These are phyloP conservation scores for Metschnikowia matae DNA, from an alignment of 805 yeast species.

Conservation along the genomic window DNA sequence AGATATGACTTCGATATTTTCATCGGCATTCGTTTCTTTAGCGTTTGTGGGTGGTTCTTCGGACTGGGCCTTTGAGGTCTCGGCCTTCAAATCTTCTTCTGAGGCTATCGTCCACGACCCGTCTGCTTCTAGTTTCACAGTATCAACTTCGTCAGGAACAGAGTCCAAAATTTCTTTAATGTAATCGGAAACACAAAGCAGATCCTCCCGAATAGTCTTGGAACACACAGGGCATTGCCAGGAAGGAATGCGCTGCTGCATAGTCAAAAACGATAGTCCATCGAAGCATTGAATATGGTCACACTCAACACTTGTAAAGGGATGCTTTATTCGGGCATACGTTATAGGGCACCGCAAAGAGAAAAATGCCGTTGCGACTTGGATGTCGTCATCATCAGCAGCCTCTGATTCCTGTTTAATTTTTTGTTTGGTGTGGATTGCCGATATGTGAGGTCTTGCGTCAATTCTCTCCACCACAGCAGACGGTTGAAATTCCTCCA, in stretches of 20 bases:
- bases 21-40: slow-evolving; percentile 6
- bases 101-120: slow-evolving; percentile 62
- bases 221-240: slow-evolving; percentile 91
- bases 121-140: slow-evolving; percentile 61
- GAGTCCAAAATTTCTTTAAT: slow-evolving; percentile 54
- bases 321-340: slow-evolving; percentile 62
- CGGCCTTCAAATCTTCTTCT: slow-evolving; percentile 10
- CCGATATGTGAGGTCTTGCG: slow-evolving; percentile 48
- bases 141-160: slow-evolving; percentile 55
- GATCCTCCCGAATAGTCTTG: slow-evolving; percentile 45
- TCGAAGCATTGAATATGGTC: slow-evolving; percentile 88
- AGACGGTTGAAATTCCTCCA: slow-evolving; percentile 33
- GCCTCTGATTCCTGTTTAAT: slow-evolving; percentile 37
- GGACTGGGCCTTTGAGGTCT: neutral
- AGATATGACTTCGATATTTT: slow-evolving; percentile 42
- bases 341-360: slow-evolving; percentile 79
- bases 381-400: slow-evolving; percentile 63
- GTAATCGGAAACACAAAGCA: slow-evolving; percentile 72
- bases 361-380: slow-evolving; percentile 60
- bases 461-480: slow-evolving; percentile 19
- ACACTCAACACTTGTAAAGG: slow-evolving; percentile 69
- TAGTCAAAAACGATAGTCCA: slow-evolving; percentile 62
- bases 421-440: slow-evolving; percentile 45
- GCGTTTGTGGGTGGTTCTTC: neutral
- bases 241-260: slow-evolving; percentile 75